phyloP scores from a whole-genome alignment of 805 yeast species.

The Scheffersomyces lignosus region DNA sequence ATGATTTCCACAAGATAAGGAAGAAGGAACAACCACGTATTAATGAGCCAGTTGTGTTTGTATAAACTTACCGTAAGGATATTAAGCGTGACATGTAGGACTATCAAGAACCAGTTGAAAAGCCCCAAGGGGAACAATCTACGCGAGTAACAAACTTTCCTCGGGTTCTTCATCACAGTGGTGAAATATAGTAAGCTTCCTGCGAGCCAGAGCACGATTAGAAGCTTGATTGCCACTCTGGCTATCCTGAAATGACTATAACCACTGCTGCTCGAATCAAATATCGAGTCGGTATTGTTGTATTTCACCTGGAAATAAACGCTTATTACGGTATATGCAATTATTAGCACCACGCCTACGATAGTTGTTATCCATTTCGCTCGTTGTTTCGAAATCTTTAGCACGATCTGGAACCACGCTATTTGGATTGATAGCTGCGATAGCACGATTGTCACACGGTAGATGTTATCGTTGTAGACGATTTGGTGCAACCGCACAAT shows the following conservation, averaged over 20 bases:
- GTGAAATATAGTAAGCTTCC: slow-evolving; percentile 39
- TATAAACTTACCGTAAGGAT: slow-evolving; percentile 26
- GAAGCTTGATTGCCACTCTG: slow-evolving; percentile 27
- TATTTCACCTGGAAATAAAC: slow-evolving; percentile 10
- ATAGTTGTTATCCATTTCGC: slow-evolving; percentile 27
- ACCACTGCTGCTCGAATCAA: slow-evolving; percentile 4
- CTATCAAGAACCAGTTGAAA: slow-evolving; percentile 41
- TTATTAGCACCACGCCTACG: slow-evolving; percentile 14
- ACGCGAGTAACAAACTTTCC: slow-evolving; percentile 46
- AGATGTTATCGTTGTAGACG: slow-evolving; percentile 37
- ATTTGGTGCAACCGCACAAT: slow-evolving; percentile 37
- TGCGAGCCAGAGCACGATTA: slow-evolving; percentile 28
- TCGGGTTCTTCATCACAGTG: slow-evolving; percentile 30
- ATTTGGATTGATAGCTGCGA: slow-evolving; percentile 46
- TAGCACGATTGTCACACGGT: slow-evolving; percentile 41
- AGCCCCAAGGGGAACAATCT: slow-evolving; percentile 50
- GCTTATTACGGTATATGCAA: slow-evolving; percentile 17
- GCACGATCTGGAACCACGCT: slow-evolving; percentile 56
- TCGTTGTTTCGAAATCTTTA: slow-evolving; percentile 20
- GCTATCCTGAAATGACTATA: slow-evolving; percentile 22
- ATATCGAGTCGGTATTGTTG: slow-evolving; percentile 9
- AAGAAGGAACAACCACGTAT: slow-evolving; percentile 49
- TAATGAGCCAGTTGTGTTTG: slow-evolving; percentile 35
- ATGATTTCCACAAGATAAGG: slow-evolving; percentile 48
- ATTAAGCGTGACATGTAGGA: slow-evolving; percentile 34